These are phyloP conservation scores for Gentiana macrophylla DNA, from an alignment of 257 asterid species.

Conservation along the genomic window DNA sequence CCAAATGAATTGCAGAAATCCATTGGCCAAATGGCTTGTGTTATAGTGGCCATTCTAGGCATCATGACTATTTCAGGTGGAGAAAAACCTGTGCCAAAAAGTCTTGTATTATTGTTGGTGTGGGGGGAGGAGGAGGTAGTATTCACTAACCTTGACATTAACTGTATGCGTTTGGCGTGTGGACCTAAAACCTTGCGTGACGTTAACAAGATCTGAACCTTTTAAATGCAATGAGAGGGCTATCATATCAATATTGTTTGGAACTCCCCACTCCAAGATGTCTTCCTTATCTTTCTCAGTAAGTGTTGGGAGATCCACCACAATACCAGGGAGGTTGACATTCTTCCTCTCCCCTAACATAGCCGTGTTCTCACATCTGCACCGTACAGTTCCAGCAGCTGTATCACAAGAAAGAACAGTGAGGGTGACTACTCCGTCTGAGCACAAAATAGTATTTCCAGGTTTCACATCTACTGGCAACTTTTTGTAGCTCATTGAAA, in stretches of 20 bases:
- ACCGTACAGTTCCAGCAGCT: conserved; percentile 53
- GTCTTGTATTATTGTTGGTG: no score
- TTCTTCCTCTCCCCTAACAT: conserved; percentile 78
- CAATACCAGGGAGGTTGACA: conserved; percentile 76
- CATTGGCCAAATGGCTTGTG: no score
- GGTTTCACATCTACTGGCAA: conserved; percentile 64
- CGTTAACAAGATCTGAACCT: conserved; percentile 83
- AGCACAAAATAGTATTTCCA: conserved; percentile 59
- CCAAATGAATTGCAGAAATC: not conserved
- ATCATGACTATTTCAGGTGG: no score
- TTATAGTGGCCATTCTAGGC: no score
- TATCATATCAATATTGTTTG: conserved; percentile 76
- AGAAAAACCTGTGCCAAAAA: no score
- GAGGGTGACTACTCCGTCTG: conserved; percentile 74
- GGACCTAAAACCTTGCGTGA: conserved; percentile 65
- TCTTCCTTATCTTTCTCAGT: conserved; percentile 86
- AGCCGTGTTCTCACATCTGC: conserved; percentile 75
- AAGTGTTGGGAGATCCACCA: conserved; percentile 83
- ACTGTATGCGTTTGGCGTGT: conserved; percentile 57
- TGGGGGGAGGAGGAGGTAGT: not conserved
- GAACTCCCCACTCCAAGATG: conserved; percentile 78
- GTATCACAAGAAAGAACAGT: conserved; percentile 59
- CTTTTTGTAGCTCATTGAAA: conserved; percentile 77
- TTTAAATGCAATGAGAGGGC: conserved; percentile 79
- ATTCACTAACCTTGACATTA: conserved; percentile 60